These are phyloP conservation scores for Apocynum venetum DNA, from an alignment of 257 asterid species.

Conservation along the genomic window DNA sequence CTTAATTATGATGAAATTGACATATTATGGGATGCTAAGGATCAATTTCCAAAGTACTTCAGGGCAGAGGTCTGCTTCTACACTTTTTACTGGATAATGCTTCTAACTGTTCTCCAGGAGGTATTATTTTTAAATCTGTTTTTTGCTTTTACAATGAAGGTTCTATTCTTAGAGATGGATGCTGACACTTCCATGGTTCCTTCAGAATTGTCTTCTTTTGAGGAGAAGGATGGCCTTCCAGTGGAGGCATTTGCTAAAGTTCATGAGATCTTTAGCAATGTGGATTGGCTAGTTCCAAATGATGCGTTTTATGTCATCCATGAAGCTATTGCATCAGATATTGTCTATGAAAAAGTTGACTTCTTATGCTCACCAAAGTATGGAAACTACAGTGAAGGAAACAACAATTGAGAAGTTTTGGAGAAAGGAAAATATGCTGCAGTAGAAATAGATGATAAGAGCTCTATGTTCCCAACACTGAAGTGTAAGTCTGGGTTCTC, in stretches of 20 bases:
- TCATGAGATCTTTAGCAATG: conserved; percentile 78
- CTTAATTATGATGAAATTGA: conserved; percentile 86
- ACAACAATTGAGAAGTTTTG: conserved; percentile 31
- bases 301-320: conserved; percentile 64
- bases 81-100: conserved; percentile 10
- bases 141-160: conserved; percentile 42
- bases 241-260: conserved; percentile 91
- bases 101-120: conserved; percentile 11
- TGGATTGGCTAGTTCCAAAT: conserved; percentile 78
- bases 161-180: conserved; percentile 91
- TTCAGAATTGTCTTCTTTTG: conserved; percentile 63
- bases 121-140: conserved; percentile 20
- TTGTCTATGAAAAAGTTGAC: conserved; percentile 32
- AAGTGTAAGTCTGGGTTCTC: conserved; percentile 30
- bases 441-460: conserved; percentile 25
- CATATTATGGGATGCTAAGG: conserved; percentile 77
- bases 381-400: conserved; percentile 16
- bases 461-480: conserved; percentile 24
- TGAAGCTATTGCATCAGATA: conserved; percentile 40
- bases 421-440: conserved; percentile 31
- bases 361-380: conserved; percentile 25
- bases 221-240: conserved; percentile 96
- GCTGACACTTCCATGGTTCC: conserved; percentile 59
- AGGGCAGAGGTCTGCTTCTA: conserved; percentile 70
- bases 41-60: conserved; percentile 78